Percentiles rank a stretch among this genome's conserved stretches.
These are phyloP conservation scores for Piper betle DNA, from an alignment of 164 flowering plant species.

Conservation along the genomic window DNA sequence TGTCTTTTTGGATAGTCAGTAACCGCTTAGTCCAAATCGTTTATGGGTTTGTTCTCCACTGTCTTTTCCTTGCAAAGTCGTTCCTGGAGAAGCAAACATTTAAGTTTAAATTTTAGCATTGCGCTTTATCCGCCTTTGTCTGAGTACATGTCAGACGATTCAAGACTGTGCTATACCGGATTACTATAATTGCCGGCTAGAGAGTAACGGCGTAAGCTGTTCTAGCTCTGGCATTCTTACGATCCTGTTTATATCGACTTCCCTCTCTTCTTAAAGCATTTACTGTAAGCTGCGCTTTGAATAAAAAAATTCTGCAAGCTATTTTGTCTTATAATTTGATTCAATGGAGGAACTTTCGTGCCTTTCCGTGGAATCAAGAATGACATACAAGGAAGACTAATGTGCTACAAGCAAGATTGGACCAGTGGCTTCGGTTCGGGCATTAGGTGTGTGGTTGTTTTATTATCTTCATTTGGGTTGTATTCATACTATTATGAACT, in stretches of 20 bases:
- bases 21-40: background rate
- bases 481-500: background rate
- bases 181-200: background rate
- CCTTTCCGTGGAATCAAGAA: constrained; percentile 93
- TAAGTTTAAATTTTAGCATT: no score
- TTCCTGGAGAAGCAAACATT: no score
- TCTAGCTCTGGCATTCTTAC: no score
- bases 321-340: background rate
- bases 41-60: background rate
- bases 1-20: constrained; percentile 3
- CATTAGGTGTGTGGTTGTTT: constrained; percentile 38
- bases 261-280: background rate
- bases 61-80: constrained; percentile 7
- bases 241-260: background rate
- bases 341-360: constrained; percentile 93
- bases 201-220: no score
- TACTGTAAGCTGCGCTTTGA: constrained; percentile 7
- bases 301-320: no score
- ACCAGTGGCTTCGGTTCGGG: constrained; percentile 87
- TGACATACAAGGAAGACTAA: constrained; percentile 67
- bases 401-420: constrained; percentile 99
- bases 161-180: background rate
- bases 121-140: background rate
- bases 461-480: background rate
- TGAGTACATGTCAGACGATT: no score